Evolutionary conservation across 23 red algal species (phyloP), one percentile per base, ranked within the genome.

Genomic region (Porphyridium purpureum): DNA sequence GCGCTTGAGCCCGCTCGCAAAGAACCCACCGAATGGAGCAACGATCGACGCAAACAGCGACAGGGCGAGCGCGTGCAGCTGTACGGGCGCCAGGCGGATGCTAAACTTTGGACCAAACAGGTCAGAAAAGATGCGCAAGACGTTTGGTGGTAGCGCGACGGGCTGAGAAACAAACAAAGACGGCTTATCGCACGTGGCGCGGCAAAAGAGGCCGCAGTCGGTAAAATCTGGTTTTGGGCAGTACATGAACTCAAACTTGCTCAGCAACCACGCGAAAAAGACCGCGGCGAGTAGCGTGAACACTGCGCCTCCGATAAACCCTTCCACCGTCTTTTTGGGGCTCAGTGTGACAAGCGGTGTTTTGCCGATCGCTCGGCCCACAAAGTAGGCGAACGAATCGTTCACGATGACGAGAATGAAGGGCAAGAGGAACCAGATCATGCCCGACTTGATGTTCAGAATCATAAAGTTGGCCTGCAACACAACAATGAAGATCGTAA

Each of bases 291-390:
- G 48, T 62, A 86, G 62, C 14, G 90, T 98, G 11, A 73, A 76
- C 27, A 81, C 55, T 17, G 62, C 90, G 21, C 79, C 90, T 7
- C 81, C 80, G 60, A 98, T 98, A 35, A 79, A 86, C 4, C 90
- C 90, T 56, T 98, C 90, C 90, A 78, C 85, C 14, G 90, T 98
- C 72, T 98, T 98, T 42, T 98, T 98, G 8, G 90, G 90, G 4
- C 70, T 80, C 38, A 98, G 60, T 0, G 58, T 28, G 24, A 74
- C 81, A 27, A 98, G 55, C 30, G 66, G 59, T 35, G 66, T 69
- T 7, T 63, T 58, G 9, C 90, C 90, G 57, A 98, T 80, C 11
- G 72, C 36, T 17, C 70, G 71, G n/a, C 90, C 90, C 22, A 83
- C 62, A 47, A 84, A 68, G 53, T 98, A 98, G 24, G 79, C 72